Percentiles rank a stretch among this genome's conserved stretches.
These are phyloP conservation scores for Ilyonectria destructans DNA, from an alignment of 2,329 filamentous ascomycete genomes.

Conservation along the genomic window DNA sequence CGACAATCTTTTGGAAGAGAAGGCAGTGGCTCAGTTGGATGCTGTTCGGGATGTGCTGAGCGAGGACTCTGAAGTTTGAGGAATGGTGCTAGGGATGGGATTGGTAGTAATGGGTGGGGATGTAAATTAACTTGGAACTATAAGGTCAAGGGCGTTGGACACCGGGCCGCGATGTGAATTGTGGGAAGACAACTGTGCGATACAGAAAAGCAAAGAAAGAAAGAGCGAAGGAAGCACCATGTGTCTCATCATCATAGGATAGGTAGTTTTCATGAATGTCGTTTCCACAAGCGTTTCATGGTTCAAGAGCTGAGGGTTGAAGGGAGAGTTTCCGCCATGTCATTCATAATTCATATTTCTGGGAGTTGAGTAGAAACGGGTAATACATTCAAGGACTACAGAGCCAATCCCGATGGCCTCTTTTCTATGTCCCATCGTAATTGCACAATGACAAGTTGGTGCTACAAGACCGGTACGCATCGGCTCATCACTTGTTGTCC, in stretches of 20 bases:
- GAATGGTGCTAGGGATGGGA: conserved; percentile 24
- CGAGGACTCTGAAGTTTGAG: conserved; percentile 64
- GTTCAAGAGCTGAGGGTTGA: background rate
- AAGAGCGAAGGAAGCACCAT: conserved; percentile 15
- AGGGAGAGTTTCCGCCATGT: background rate
- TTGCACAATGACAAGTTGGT: conserved; percentile 47
- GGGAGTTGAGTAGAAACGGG: conserved; percentile 33
- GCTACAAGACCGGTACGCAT: conserved; percentile 36
- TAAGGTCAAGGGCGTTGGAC: conserved; percentile 47
- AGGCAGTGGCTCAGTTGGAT: conserved; percentile 79
- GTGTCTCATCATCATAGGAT: background rate
- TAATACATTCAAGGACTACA: conserved; percentile 31
- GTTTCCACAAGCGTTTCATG: background rate
- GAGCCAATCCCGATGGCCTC: conserved; percentile 22
- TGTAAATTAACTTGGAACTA: conserved; percentile 46
- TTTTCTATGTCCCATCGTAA: conserved; percentile 41
- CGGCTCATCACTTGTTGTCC: conserved; percentile 33
- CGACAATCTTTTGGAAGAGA: conserved; percentile 82
- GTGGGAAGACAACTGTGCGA: conserved; percentile 39
- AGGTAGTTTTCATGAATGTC: conserved; percentile 7
- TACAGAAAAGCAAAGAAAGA: conserved; percentile 20
- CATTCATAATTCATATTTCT: background rate
- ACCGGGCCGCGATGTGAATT: conserved; percentile 43
- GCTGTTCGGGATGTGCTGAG: conserved; percentile 71
- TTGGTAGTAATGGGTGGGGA: conserved; percentile 36